Evolutionary conservation across 2,329 filamentous ascomycete genomes (phyloP).

Genomic region (Simplicillium aogashimaense): DNA sequence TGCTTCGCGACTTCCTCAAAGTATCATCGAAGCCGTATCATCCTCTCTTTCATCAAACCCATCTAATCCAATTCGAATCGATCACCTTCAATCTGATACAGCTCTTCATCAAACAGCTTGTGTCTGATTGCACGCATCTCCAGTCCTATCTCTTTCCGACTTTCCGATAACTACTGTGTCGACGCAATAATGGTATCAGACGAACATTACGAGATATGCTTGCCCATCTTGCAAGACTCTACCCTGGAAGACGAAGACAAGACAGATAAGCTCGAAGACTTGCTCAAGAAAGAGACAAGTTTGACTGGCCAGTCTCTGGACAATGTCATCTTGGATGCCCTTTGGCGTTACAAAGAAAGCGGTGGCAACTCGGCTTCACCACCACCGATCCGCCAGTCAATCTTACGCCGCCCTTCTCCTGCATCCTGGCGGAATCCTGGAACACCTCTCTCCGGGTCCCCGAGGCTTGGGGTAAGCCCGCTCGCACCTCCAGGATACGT

Average conservation of each 20-base stretch:
- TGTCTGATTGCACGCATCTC: too few species aligned
- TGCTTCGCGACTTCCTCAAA: too few species aligned
- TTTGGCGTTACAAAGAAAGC: slow-evolving; percentile 74
- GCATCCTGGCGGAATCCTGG: slow-evolving; percentile 83
- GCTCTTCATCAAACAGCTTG: too few species aligned
- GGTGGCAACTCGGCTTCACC: slow-evolving; percentile 61
- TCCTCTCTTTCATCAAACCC: too few species aligned
- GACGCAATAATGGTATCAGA: slow-evolving; percentile 70
- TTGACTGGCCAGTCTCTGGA: slow-evolving; percentile 72
- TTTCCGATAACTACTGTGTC: too few species aligned
- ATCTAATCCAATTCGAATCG: too few species aligned
- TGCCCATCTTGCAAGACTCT: slow-evolving; percentile 76
- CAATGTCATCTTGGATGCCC: slow-evolving; percentile 79
- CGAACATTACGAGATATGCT: slow-evolving; percentile 82
- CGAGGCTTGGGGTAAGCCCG: slow-evolving; percentile 72
- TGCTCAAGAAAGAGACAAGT: slow-evolving; percentile 69
- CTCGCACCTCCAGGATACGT: slow-evolving; percentile 76
- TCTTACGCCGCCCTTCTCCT: slow-evolving; percentile 83
- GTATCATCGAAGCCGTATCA: too few species aligned
- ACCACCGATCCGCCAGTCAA: slow-evolving; percentile 76
- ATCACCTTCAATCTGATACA: too few species aligned
- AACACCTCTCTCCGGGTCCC: slow-evolving; percentile 75
- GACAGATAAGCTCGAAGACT: slow-evolving; percentile 80
- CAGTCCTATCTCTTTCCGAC: too few species aligned
- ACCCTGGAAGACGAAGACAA: slow-evolving; percentile 88